Percentiles rank a stretch among this genome's conserved stretches.
These are phyloP conservation scores for Rhizoclosmatium sp. DNA, from an alignment of 192 early-diverging fungal genomes.

Conservation along the genomic window DNA sequence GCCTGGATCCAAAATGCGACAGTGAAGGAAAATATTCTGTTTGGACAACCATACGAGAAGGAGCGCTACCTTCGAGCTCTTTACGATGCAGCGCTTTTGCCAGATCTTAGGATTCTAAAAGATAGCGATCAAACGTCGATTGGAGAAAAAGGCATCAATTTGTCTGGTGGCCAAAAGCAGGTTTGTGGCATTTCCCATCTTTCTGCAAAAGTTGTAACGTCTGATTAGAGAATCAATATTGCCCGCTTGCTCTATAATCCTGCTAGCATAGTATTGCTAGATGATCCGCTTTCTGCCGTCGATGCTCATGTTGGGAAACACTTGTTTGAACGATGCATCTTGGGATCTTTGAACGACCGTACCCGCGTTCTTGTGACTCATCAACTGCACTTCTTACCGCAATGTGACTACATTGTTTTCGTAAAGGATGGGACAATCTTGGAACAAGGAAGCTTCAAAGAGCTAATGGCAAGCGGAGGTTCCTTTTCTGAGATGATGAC, in stretches of 20 bases:
- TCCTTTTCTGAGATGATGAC: conserved; percentile 32
- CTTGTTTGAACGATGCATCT: conserved; percentile 69
- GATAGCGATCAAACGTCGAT: conserved; percentile 43
- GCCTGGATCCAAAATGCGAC: conserved; percentile 62
- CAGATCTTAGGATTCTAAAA: conserved; percentile 44
- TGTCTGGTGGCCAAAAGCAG: conserved; percentile 76
- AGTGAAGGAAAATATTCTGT: conserved; percentile 69
- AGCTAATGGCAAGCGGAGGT: conserved; percentile 52
- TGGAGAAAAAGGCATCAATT: conserved; percentile 58
- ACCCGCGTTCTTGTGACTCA: conserved; percentile 73
- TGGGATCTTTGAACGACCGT: conserved; percentile 49
- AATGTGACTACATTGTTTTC: conserved; percentile 68
- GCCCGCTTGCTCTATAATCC: conserved; percentile 64
- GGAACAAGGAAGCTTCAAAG: conserved; percentile 63
- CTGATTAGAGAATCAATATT: conserved; percentile 50
- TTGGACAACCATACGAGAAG: conserved; percentile 3
- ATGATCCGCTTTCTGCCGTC: conserved; percentile 78
- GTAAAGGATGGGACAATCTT: conserved; percentile 69
- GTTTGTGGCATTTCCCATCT: conserved; percentile 25
- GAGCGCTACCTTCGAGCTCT: conserved; percentile 41
- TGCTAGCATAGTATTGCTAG: conserved; percentile 73
- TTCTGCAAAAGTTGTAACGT: conserved; percentile 45
- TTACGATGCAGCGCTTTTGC: conserved; percentile 57
- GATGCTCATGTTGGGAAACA: conserved; percentile 69
- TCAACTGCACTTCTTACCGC: conserved; percentile 66